Base-by-base conservation (phyloP, 2,329 filamentous ascomycete genomes). In the Raffaelea albimanens region DNA sequence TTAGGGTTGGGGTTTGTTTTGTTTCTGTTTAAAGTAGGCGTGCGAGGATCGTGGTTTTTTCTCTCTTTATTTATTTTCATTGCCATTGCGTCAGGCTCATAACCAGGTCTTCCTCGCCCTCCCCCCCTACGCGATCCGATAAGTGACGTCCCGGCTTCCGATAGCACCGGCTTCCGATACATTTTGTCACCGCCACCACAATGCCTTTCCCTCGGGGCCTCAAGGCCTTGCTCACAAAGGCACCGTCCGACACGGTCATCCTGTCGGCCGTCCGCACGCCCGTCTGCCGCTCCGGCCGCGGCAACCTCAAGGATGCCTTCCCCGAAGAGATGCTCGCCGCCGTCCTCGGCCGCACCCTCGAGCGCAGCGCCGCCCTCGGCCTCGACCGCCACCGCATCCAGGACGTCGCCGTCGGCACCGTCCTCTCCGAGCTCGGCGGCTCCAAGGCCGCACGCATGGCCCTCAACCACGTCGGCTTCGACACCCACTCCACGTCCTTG, bases 361-460 rank as follows among this genome's bases (percentile, higher is more conserved):
- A 78, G 49, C 23, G 46, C 44, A n/a, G 43, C 39, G 80, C 80
- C 38, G 83, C 85, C 60, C 85, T 87, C 2, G 80, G 80, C 56
- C 78, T 93, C 51, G 77, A 86, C 57, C 80, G 85, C 0, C 67
- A 76, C 3, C 67, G 75, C 42, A 80, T 91, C 54, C 74, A 94
- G 57, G 91, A 96, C 60, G 79, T 96, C 3, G 83, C 82, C 53
- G 82, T 96, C 48, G 91, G 90, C 55, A 89, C 88, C 31, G 90
- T 96, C 4, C 80, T 96, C 47, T 88, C 87, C 23, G 89, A 95
- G 65, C 83, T 96, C 14, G 90, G 90, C 55, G 90, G 90, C 49
- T 83, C 79, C 56, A 96, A 96, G 71, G 89, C 89, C 0, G 88
- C 85, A 1, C 85, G 90, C 54, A 95, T 94, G 87, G 88, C 88